Conservation (phyloP, 169 alveolate species). For the Plasmodium falciparum region DNA sequence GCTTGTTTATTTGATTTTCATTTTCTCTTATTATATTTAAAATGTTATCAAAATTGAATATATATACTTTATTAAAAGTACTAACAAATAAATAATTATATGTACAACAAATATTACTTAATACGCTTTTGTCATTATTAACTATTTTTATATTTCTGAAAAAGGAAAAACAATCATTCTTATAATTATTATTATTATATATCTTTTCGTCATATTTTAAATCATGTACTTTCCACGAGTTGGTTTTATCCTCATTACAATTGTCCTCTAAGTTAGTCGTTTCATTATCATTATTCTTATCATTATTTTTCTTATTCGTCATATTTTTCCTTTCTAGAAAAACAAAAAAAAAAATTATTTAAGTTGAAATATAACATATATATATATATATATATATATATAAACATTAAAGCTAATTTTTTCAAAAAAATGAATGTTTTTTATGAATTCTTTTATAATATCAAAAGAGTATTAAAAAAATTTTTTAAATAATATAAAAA, state of each 20-base stretch:
- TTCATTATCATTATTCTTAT: no score
- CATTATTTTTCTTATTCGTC: no score
- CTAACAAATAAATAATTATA: conserved; percentile 53
- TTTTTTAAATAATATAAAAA: no score
- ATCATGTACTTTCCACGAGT: conserved; percentile 34
- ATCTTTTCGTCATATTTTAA: conserved; percentile 12
- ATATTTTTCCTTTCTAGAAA: no score
- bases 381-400: no score
- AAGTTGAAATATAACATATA: no score
- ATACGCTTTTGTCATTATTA: conserved; percentile 34
- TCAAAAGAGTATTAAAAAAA: no score
- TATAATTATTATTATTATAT: background rate
- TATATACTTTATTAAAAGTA: conserved; percentile 54
- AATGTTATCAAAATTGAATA: conserved; percentile 62
- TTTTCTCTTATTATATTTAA: conserved; percentile 7
- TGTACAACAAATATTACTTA: conserved; percentile 71
- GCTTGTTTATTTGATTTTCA: background rate
- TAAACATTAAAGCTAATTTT: no score
- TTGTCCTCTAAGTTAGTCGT: no score
- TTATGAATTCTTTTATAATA: no score
- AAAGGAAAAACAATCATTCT: conserved; percentile 8
- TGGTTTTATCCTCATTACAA: background rate
- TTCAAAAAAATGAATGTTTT: no score
- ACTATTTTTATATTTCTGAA: conserved; percentile 38
- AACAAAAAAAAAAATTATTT: no score